Percentiles rank a stretch among this genome's conserved stretches.
phyloP scores from a whole-genome alignment of 768 basidiomycete species.

The Tricholoma saponaceum region DNA sequence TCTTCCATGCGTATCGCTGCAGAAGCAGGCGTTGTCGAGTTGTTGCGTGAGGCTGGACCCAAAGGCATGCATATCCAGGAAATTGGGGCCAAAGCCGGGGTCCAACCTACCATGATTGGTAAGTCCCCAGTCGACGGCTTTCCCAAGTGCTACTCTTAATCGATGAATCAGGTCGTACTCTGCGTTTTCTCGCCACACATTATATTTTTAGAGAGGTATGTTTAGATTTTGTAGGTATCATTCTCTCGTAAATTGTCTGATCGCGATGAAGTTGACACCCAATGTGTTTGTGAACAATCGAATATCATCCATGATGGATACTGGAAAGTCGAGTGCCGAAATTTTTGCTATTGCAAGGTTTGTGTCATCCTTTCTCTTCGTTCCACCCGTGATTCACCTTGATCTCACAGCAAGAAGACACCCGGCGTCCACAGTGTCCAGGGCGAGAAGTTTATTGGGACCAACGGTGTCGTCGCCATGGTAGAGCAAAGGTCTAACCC shows the following conservation, averaged over 20 bases:
- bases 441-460: not conserved
- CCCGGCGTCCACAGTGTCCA: not conserved
- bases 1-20: not conserved
- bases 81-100: constrained; percentile 22
- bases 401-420: not conserved
- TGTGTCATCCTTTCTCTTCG: not conserved
- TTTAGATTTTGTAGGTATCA: not conserved
- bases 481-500: not conserved
- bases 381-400: not conserved
- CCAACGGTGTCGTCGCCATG: not conserved
- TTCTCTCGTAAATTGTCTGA: not conserved
- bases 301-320: constrained; percentile 27
- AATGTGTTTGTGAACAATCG: constrained; percentile 32
- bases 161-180: constrained; percentile 15
- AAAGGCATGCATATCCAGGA: constrained; percentile 28
- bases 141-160: not conserved
- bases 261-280: constrained; percentile 6
- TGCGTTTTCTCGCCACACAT: constrained; percentile 19
- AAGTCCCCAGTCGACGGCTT: not conserved
- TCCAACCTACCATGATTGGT: constrained; percentile 30
- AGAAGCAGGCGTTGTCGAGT: not conserved
- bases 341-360: constrained; percentile 16
- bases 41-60: not conserved
- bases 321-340: constrained; percentile 17
- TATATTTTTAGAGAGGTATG: constrained; percentile 13